phyloP scores from a whole-genome alignment of 345 rosid species.

The Ailanthus altissimus region DNA sequence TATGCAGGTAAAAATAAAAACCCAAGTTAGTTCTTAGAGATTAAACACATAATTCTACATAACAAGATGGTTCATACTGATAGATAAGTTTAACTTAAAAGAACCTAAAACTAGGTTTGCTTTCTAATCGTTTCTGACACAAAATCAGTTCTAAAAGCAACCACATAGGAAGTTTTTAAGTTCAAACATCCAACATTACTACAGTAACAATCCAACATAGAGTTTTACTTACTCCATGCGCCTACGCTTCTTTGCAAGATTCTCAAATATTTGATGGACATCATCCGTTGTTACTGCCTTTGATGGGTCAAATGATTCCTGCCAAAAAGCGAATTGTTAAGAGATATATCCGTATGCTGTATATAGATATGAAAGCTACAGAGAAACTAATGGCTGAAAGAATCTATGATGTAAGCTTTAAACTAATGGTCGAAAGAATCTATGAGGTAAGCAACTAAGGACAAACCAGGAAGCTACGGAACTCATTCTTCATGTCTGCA shows the following conservation, averaged over 20 bases:
- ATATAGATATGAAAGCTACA: neutral
- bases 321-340: conserved; percentile 18
- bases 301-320: conserved; percentile 84
- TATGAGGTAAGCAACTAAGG: neutral
- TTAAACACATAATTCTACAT: conserved; percentile 13
- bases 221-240: conserved; percentile 50
- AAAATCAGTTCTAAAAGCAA: conserved; percentile 21
- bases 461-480: conserved; percentile 70
- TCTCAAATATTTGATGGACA: conserved; percentile 81
- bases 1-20: neutral
- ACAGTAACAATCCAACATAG: neutral
- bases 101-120: neutral
- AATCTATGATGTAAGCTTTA: neutral
- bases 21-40: neutral
- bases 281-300: conserved; percentile 78
- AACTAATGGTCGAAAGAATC: neutral
- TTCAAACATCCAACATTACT: neutral
- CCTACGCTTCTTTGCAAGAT: conserved; percentile 83
- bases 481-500: conserved; percentile 76
- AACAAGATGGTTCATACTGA: neutral
- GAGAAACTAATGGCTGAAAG: neutral
- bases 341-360: neutral
- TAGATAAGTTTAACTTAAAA: neutral
- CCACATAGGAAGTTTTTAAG: neutral
- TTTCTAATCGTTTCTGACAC: neutral